phyloP scores from a whole-genome alignment of 148 eudicot species.

The Fagopyrum tataricum region DNA sequence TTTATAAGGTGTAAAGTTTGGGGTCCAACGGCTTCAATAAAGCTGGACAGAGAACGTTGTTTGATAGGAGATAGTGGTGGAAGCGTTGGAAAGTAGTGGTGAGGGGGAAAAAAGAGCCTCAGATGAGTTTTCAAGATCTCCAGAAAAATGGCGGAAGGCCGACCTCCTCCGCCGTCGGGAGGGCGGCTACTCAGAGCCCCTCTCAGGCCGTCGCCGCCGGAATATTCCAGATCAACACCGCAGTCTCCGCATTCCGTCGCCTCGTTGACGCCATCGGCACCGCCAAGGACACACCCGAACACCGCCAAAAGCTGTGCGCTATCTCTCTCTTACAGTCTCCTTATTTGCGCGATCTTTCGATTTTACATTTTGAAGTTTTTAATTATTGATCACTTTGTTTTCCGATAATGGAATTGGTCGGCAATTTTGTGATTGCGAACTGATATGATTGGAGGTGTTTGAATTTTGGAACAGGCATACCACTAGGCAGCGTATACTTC shows the following conservation, averaged over 20 bases:
- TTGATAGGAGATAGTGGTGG: neutral
- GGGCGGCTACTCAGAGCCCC: slow-evolving; percentile 24
- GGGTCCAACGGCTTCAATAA: slow-evolving; percentile 9
- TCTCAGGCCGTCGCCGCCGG: slow-evolving; percentile 54
- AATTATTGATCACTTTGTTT: neutral
- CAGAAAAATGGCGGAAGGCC: slow-evolving; percentile 29
- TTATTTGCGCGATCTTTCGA: neutral
- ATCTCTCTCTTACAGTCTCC: neutral
- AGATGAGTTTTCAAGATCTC: slow-evolving; percentile 64
- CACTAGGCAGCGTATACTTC: slow-evolving; percentile 51
- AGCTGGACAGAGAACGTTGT: slow-evolving; percentile 11
- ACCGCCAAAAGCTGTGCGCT: slow-evolving; percentile 53
- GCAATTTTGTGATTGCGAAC: neutral
- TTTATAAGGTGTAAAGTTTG: neutral
- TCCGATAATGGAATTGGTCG: neutral
- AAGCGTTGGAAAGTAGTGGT: slow-evolving; percentile 8
- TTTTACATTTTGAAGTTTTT: neutral
- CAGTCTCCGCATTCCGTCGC: slow-evolving; percentile 46
- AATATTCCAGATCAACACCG: slow-evolving; percentile 65
- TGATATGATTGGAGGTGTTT: neutral
- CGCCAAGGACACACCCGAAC: slow-evolving; percentile 55
- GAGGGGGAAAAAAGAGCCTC: neutral
- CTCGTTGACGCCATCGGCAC: slow-evolving; percentile 51
- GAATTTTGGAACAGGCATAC: slow-evolving; percentile 32
- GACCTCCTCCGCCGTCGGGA: slow-evolving; percentile 22